Evolutionary conservation across 139 green algal species (phyloP).

Genomic region (Pseudopediastrum boryanum): DNA sequence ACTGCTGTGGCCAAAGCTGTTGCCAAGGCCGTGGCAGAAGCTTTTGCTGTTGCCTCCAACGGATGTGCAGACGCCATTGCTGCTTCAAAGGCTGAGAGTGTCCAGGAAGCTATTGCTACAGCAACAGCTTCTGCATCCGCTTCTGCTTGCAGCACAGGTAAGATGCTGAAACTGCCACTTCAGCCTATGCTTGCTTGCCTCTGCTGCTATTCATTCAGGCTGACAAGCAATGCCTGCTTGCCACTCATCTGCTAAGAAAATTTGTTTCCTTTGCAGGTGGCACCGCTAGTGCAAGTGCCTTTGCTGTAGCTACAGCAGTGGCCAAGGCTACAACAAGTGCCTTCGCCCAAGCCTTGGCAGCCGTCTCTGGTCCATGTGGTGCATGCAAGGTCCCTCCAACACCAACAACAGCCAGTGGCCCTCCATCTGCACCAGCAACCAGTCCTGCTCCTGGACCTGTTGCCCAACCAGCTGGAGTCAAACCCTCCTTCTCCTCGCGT

Average conservation of each 20-base stretch:
- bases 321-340: conserved; percentile 3
- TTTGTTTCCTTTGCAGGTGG: conserved; percentile 10
- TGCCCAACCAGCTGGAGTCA: too few relatives aligned
- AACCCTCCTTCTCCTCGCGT: too few relatives aligned
- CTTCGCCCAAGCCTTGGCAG: background rate
- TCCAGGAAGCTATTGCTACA: conserved; percentile 4
- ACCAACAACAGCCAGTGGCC: background rate
- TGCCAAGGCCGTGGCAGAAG: conserved; percentile 6
- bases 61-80: conserved; percentile 12
- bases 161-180: background rate
- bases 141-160: conserved; percentile 19
- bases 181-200: background rate
- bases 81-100: background rate
- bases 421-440: background rate
- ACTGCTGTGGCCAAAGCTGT: conserved; percentile 16
- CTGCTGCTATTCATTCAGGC: background rate
- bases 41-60: conserved; percentile 14
- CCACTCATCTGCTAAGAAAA: background rate
- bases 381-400: background rate
- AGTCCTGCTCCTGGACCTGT: background rate
- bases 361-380: conserved; percentile 10
- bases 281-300: background rate
- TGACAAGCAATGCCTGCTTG: background rate
- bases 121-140: conserved; percentile 10
- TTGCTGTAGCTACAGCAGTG: background rate